A percentile compares a stretch with the other conserved stretches of the same genome.
These are phyloP conservation scores for Fistulifera pelliculosa DNA, from an alignment of 108 stramenopile genomes.

Conservation along the genomic window DNA sequence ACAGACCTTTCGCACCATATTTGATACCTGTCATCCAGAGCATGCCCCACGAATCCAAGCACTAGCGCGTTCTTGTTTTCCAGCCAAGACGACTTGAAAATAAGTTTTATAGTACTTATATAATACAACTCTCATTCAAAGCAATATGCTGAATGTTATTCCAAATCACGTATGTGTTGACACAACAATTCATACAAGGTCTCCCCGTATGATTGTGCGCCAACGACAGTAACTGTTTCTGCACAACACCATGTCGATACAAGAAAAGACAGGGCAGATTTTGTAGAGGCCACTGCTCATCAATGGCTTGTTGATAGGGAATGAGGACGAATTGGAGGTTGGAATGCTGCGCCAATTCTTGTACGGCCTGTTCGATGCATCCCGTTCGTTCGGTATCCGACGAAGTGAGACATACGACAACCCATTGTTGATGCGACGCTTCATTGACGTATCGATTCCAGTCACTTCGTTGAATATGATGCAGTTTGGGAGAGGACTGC, in stretches of 20 bases:
- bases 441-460: conserved; percentile 73
- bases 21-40: no score
- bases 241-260: conserved; percentile 77
- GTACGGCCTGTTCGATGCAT: conserved; percentile 24
- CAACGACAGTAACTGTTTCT: conserved; percentile 64
- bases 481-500: conserved; percentile 16
- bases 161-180: no score
- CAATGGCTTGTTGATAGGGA: conserved; percentile 58
- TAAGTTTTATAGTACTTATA: no score
- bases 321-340: conserved; percentile 73
- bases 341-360: conserved; percentile 27
- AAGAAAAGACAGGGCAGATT: conserved; percentile 87
- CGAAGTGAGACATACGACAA: conserved; percentile 47
- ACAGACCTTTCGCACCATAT: no score
- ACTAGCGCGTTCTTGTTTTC: no score
- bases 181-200: no score
- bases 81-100: no score
- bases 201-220: conserved; percentile 9
- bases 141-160: no score
- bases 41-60: no score
- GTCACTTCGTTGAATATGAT: conserved; percentile 48
- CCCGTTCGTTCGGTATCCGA: conserved; percentile 32
- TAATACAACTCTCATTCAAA: no score
- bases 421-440: conserved; percentile 54
- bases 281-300: conserved; percentile 69